Conservation (phyloP, 108 stramenopile species). For the Nitzschia sp. region DNA sequence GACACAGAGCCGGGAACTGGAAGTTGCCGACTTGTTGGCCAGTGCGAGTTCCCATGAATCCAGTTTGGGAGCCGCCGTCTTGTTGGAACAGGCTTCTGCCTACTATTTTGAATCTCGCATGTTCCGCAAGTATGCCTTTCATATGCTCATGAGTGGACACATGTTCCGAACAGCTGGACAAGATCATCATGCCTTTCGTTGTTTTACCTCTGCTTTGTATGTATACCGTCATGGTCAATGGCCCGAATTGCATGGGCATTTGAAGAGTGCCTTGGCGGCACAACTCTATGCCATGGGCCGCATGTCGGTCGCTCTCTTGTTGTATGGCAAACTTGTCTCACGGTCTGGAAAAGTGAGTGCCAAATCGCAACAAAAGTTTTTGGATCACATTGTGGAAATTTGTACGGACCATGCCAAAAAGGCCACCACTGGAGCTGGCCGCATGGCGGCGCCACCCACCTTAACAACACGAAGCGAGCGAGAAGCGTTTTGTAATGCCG, state of each 20-base stretch:
- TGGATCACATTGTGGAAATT: constrained; percentile 72
- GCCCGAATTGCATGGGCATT: constrained; percentile 79
- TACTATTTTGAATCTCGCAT: constrained; percentile 72
- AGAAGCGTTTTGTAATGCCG: constrained; percentile 29
- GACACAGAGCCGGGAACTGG: constrained; percentile 59
- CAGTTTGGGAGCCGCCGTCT: constrained; percentile 76
- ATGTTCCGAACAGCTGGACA: constrained; percentile 84
- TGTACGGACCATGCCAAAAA: constrained; percentile 60
- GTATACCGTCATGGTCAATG: constrained; percentile 73
- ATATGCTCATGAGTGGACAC: constrained; percentile 90
- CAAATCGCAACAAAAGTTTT: constrained; percentile 83
- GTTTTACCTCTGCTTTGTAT: constrained; percentile 76
- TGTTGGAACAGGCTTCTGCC: constrained; percentile 76
- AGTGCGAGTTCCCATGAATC: constrained; percentile 82
- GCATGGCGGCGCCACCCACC: constrained; percentile 53
- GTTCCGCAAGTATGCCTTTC: constrained; percentile 86
- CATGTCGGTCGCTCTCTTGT: constrained; percentile 61
- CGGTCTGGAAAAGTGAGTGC: constrained; percentile 71
- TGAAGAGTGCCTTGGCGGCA: constrained; percentile 76
- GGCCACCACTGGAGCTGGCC: constrained; percentile 74
- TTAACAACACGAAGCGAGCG: constrained; percentile 19
- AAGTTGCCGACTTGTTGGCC: constrained; percentile 83
- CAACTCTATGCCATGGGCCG: constrained; percentile 79
- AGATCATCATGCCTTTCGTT: constrained; percentile 85
- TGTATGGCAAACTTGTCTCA: constrained; percentile 74